Percentiles rank a stretch among this genome's conserved stretches.
Conservation (phyloP, 148 eudicot genomes). For the Talinum fruticosum region DNA sequence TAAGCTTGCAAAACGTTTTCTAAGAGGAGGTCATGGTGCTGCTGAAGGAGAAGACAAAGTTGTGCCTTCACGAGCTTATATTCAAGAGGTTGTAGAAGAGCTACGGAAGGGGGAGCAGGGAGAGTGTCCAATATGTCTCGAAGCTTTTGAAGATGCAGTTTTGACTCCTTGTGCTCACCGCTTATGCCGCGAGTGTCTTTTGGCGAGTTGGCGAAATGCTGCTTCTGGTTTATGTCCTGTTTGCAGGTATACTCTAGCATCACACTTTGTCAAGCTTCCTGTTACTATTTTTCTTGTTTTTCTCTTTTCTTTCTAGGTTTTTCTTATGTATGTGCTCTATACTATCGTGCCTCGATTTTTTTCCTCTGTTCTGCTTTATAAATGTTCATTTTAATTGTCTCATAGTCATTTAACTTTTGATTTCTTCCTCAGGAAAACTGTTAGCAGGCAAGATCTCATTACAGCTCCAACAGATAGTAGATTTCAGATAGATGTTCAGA, state of each 20-base stretch:
- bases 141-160: conserved; percentile 97
- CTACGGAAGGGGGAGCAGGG: conserved; percentile 88
- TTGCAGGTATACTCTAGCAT: conserved; percentile 63
- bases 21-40: conserved; percentile 53
- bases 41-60: conserved; percentile 56
- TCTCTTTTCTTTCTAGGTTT: background rate
- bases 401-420: conserved; percentile 9
- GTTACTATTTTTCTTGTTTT: background rate
- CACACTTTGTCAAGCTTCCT: background rate
- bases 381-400: background rate
- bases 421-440: conserved; percentile 51
- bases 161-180: conserved; percentile 99
- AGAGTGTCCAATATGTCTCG: conserved; percentile 98
- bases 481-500: conserved; percentile 73
- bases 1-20: conserved; percentile 91
- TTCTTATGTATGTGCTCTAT: background rate
- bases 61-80: conserved; percentile 77
- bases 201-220: conserved; percentile 91
- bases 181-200: conserved; percentile 89
- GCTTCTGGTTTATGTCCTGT: conserved; percentile 93
- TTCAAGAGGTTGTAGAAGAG: conserved; percentile 92
- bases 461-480: conserved; percentile 93
- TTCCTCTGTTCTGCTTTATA: background rate
- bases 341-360: background rate
- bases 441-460: conserved; percentile 79